Conservation (phyloP, 441 rosid species). For the Isatis lusitanica region DNA sequence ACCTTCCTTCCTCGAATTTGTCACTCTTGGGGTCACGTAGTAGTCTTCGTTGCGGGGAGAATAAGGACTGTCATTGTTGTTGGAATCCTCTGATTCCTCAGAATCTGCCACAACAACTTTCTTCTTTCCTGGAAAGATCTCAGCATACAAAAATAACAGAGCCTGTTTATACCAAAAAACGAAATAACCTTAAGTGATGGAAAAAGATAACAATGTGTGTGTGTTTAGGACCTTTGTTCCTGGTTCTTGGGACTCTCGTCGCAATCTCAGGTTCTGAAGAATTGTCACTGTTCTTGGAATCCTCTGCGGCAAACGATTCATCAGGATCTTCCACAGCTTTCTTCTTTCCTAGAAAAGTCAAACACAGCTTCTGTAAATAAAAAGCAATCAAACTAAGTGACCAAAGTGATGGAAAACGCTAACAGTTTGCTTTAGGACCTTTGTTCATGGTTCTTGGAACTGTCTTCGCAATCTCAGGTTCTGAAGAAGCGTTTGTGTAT, state of each 20-base stretch:
- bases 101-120: background rate
- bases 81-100: conserved; percentile 8
- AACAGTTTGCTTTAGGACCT: background rate
- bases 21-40: background rate
- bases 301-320: background rate
- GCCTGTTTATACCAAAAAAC: background rate
- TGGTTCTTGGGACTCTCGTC: background rate
- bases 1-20: background rate
- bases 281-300: conserved; percentile 9
- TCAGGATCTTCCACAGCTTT: background rate
- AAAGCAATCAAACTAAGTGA: background rate
- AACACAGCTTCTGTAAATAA: background rate
- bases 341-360: background rate
- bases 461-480: background rate
- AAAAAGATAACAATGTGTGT: background rate
- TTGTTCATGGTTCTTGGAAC: background rate
- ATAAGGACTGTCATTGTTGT: background rate
- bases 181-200: background rate
- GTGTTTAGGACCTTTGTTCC: conserved; percentile 8
- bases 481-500: conserved; percentile 13
- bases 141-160: background rate
- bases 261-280: background rate
- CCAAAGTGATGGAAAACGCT: background rate
- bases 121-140: background rate
- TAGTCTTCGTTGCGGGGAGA: background rate